Percentiles rank a stretch among this genome's conserved stretches.
phyloP scores from a whole-genome alignment of 2,329 filamentous ascomycete genomes.

The Byssoonygena ceratinophila region DNA sequence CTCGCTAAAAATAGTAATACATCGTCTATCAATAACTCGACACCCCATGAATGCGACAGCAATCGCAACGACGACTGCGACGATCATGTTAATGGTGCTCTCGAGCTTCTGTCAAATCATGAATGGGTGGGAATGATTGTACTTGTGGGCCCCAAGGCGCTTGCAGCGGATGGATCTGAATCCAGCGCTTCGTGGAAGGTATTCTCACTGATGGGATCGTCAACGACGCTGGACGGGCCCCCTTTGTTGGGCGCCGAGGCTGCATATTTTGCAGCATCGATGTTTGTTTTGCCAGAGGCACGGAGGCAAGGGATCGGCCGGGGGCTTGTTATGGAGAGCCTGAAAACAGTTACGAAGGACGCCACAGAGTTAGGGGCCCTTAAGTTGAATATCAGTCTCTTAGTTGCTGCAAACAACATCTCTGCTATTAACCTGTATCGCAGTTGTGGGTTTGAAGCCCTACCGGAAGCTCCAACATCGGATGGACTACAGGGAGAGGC shows the following conservation, averaged over 20 bases:
- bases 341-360: constrained; percentile 15
- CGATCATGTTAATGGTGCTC: neutral
- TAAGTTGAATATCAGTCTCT: constrained; percentile 18
- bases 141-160: constrained; percentile 20
- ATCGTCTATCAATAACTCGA: neutral
- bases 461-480: neutral
- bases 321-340: constrained; percentile 17
- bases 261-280: constrained; percentile 21
- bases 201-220: constrained; percentile 5
- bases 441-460: constrained; percentile 18
- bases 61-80: neutral
- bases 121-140: constrained; percentile 27
- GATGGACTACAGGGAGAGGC: neutral
- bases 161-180: constrained; percentile 11
- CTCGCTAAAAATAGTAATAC: constrained; percentile 11
- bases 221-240: constrained; percentile 1
- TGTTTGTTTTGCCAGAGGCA: constrained; percentile 22
- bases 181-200: constrained; percentile 10
- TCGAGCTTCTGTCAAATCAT: constrained; percentile 14
- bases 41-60: neutral
- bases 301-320: constrained; percentile 19
- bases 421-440: constrained; percentile 20
- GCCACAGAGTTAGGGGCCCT: constrained; percentile 3
- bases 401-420: constrained; percentile 16
- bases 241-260: constrained; percentile 15